phyloP scores from a whole-genome alignment of 179 eudicot genomes.

The Drosera spatulata region DNA sequence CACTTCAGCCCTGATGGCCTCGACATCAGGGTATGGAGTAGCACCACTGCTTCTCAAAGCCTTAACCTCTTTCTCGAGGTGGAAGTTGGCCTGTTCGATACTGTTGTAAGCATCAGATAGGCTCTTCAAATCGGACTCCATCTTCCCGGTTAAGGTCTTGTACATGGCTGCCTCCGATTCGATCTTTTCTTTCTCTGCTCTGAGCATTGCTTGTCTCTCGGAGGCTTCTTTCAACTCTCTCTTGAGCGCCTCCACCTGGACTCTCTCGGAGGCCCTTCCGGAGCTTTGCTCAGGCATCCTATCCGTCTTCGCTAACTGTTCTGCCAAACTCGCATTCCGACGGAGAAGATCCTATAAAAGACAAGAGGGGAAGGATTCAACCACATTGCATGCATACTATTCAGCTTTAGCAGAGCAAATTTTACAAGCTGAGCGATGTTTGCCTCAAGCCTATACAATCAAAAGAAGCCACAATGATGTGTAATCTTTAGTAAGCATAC shows the following conservation, averaged over 20 bases:
- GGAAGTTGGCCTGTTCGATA: conserved; percentile 70
- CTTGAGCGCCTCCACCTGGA: conserved; percentile 55
- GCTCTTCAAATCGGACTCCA: conserved; percentile 82
- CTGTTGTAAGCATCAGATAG: conserved; percentile 95
- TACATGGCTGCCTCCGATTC: conserved; percentile 59
- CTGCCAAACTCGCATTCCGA: conserved; percentile 71
- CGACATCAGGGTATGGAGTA: conserved; percentile 39
- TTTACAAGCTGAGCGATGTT: no score
- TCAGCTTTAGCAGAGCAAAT: no score
- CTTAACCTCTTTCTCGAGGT: conserved; percentile 60
- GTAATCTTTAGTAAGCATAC: no score
- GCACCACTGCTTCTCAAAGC: conserved; percentile 47
- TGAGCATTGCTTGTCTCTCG: conserved; percentile 54
- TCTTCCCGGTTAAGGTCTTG: conserved; percentile 45
- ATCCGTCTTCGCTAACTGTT: conserved; percentile 67
- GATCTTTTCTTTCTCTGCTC: conserved; percentile 52
- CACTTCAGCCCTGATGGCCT: conserved; percentile 69
- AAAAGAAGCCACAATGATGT: neutral
- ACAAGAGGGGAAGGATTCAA: neutral
- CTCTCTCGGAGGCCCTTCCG: conserved; percentile 54
- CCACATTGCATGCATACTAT: no score
- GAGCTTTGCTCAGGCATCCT: conserved; percentile 36
- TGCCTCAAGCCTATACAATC: neutral
- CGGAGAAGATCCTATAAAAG: conserved; percentile 68
- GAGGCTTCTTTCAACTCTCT: conserved; percentile 68